phyloP scores from a whole-genome alignment of 176 grass and related monocot genomes.

The Rhynchospora breviuscula region DNA sequence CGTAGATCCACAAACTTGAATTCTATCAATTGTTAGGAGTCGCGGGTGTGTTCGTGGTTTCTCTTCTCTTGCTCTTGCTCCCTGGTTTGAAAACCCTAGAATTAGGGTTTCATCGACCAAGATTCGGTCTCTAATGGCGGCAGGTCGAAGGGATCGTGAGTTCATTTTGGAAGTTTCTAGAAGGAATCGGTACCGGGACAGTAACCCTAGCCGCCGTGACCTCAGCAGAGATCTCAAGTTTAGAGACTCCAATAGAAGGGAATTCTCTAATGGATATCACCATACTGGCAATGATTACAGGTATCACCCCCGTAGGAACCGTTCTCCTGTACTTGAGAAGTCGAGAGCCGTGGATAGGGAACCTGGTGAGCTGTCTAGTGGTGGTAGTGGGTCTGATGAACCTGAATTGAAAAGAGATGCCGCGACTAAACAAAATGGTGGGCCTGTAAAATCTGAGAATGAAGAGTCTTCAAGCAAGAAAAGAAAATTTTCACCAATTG shows the following conservation, averaged over 20 bases:
- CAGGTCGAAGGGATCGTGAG: slow-evolving; percentile 6
- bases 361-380: slow-evolving; percentile 18
- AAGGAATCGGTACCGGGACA: slow-evolving; percentile 5
- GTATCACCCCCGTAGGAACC: slow-evolving; percentile 1
- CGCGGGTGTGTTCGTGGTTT: background rate
- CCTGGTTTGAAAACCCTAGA: background rate
- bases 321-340: slow-evolving; percentile 1
- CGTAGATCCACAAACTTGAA: background rate
- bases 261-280: background rate
- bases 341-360: slow-evolving; percentile 8
- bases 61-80: background rate
- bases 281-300: slow-evolving; percentile 7
- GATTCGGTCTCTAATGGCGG: slow-evolving; percentile 1
- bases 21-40: background rate
- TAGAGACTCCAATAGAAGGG: slow-evolving; percentile 22
- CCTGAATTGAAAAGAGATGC: background rate
- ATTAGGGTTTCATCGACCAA: background rate
- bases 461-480: slow-evolving; percentile 36
- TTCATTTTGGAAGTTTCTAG: slow-evolving; percentile 5
- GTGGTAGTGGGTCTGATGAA: slow-evolving; percentile 19
- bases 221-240: slow-evolving; percentile 6
- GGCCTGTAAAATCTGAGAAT: slow-evolving; percentile 17
- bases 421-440: background rate
- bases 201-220: slow-evolving; percentile 9
- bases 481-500: slow-evolving; percentile 58